Percentiles rank a stretch among this genome's conserved stretches.
Conservation (phyloP, 768 basidiomycete species). For the Mycena pura region DNA sequence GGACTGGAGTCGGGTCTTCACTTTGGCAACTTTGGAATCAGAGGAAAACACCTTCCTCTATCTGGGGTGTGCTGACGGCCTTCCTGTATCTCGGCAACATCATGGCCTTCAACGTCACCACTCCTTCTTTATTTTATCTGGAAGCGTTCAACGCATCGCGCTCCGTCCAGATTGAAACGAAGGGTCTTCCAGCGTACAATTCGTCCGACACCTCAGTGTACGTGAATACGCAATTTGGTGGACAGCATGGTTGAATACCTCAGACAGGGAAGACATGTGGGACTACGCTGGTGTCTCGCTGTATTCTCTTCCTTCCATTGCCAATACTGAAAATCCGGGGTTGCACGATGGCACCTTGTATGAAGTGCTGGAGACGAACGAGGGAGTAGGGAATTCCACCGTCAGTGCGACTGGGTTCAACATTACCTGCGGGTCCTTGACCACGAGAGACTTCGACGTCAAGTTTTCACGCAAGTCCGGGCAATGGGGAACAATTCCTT, state of each 20-base stretch:
- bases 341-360: neutral
- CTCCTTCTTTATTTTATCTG: too few species aligned
- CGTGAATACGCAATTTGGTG: neutral
- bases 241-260: neutral
- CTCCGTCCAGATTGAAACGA: too few species aligned
- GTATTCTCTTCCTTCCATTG: neutral
- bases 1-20: neutral
- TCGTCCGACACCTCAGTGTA: neutral
- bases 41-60: too few species aligned
- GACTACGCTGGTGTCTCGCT: neutral
- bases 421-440: neutral
- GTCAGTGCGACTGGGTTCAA: neutral
- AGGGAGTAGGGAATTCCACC: neutral
- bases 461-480: too few species aligned
- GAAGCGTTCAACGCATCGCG: too few species aligned
- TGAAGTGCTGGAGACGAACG: neutral
- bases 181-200: neutral
- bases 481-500: neutral
- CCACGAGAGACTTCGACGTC: neutral
- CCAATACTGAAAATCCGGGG: neutral
- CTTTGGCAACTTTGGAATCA: too few species aligned
- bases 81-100: neutral
- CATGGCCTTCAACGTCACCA: neutral
- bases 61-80: too few species aligned
- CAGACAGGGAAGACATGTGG: neutral